Percentiles rank a stretch among this genome's conserved stretches.
These are phyloP conservation scores for Dipodascus geniculatus DNA, from an alignment of 805 yeast genomes.

Conservation along the genomic window DNA sequence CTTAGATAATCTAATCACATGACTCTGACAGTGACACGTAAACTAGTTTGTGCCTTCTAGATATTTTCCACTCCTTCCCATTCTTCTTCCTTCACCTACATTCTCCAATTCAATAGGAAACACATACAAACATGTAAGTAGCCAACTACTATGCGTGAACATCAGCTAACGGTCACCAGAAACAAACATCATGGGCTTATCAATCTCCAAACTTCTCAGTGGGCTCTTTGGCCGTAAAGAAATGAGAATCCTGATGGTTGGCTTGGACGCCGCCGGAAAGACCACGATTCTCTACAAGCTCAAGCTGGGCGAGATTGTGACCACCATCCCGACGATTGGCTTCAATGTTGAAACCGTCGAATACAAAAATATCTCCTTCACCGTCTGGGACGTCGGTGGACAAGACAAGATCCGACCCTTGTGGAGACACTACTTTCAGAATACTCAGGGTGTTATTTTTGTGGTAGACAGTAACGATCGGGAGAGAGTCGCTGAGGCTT, in stretches of 20 bases:
- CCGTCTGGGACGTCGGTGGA: constrained; percentile 98
- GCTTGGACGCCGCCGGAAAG: constrained; percentile 96
- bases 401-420: constrained; percentile 94
- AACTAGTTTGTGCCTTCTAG: background rate
- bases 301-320: constrained; percentile 85
- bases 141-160: no score
- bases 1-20: no score
- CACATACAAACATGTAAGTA: no score
- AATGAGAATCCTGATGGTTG: constrained; percentile 97
- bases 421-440: constrained; percentile 96
- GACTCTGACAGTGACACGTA: background rate
- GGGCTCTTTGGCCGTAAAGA: constrained; percentile 96
- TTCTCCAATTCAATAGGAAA: no score
- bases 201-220: constrained; percentile 84
- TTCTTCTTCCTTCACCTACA: background rate
- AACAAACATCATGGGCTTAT: constrained; percentile 66
- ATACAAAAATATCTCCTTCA: constrained; percentile 86
- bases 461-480: constrained; percentile 95
- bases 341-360: constrained; percentile 92
- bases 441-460: constrained; percentile 92
- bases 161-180: background rate
- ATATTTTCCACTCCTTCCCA: background rate
- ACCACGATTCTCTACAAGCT: constrained; percentile 86
- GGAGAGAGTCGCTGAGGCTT: constrained; percentile 90
- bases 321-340: constrained; percentile 89